These are phyloP conservation scores for Linnemannia exigua DNA, from an alignment of 192 early-diverging fungal genomes.

Conservation along the genomic window DNA sequence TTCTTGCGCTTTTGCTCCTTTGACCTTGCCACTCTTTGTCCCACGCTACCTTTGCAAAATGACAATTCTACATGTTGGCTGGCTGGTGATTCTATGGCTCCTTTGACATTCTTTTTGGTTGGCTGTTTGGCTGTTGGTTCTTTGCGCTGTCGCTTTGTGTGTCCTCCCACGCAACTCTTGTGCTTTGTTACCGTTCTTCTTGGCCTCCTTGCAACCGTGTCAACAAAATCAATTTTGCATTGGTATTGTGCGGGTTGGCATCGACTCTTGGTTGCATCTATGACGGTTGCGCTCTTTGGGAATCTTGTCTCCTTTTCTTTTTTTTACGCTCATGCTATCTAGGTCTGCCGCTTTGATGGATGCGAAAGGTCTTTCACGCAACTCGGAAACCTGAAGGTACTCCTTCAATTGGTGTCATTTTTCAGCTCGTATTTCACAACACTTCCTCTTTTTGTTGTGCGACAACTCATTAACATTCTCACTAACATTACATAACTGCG, in stretches of 20 bases:
- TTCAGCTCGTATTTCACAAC: not conserved
- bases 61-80: not conserved
- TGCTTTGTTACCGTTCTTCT: constrained; percentile 50
- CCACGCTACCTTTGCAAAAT: constrained; percentile 38
- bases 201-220: constrained; percentile 42
- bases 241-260: constrained; percentile 36
- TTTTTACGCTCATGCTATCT: constrained; percentile 55
- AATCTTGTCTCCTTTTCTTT: not conserved
- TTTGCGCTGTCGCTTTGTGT: constrained; percentile 51
- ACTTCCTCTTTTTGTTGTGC: not conserved
- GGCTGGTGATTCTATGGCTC: constrained; percentile 13
- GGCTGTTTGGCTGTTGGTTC: constrained; percentile 50
- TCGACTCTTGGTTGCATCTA: constrained; percentile 25
- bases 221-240: constrained; percentile 29
- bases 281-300: constrained; percentile 25
- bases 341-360: constrained; percentile 73
- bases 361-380: constrained; percentile 85
- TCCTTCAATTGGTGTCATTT: too few species aligned
- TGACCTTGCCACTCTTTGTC: constrained; percentile 22
- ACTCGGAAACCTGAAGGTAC: constrained; percentile 74
- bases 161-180: constrained; percentile 34
- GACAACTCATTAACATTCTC: not conserved
- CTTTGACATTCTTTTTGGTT: constrained; percentile 35
- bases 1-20: constrained; percentile 8
- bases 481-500: not conserved